Evolutionary conservation across 2,329 filamentous ascomycete species (phyloP).

Genomic region (Colletotrichum sp.): DNA sequence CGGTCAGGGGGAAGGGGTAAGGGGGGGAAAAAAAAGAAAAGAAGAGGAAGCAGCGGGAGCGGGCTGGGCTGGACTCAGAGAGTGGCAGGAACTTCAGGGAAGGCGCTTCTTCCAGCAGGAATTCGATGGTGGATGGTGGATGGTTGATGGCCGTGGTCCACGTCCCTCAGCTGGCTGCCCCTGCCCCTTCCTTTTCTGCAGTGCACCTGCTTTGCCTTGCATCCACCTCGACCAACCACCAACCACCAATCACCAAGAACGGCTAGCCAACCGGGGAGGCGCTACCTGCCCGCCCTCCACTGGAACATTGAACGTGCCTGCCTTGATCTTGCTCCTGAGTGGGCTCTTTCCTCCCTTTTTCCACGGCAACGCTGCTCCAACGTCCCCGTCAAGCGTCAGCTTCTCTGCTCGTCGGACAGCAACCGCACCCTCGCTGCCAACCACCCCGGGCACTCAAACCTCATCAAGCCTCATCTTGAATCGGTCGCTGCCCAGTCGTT

Average conservation of each 20-base stretch:
- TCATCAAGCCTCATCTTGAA: not conserved
- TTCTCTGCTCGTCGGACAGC: slow-evolving; percentile 18
- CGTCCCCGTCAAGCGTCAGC: not conserved
- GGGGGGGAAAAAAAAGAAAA: not conserved
- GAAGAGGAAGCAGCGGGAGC: not conserved
- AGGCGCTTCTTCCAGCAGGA: not conserved
- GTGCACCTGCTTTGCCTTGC: not conserved
- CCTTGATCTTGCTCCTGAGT: not conserved
- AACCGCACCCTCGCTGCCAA: slow-evolving; percentile 16
- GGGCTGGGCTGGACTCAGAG: not conserved
- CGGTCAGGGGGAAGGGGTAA: not conserved
- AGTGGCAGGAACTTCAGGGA: not conserved
- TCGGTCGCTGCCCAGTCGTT: slow-evolving; percentile 7
- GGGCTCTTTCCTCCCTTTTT: slow-evolving; percentile 24
- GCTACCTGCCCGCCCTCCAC: not conserved
- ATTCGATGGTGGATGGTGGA: not conserved
- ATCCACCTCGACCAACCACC: not conserved
- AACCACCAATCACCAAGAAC: not conserved
- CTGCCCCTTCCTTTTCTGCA: not conserved
- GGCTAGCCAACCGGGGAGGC: not conserved
- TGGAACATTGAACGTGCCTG: not conserved
- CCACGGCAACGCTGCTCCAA: slow-evolving; percentile 27
- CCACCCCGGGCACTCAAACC: slow-evolving; percentile 7
- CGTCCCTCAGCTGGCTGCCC: not conserved
- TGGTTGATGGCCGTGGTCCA: not conserved